Evolutionary conservation across 495 filamentous ascomycete species (phyloP).

Genomic region (Trichocladium antarcticum): DNA sequence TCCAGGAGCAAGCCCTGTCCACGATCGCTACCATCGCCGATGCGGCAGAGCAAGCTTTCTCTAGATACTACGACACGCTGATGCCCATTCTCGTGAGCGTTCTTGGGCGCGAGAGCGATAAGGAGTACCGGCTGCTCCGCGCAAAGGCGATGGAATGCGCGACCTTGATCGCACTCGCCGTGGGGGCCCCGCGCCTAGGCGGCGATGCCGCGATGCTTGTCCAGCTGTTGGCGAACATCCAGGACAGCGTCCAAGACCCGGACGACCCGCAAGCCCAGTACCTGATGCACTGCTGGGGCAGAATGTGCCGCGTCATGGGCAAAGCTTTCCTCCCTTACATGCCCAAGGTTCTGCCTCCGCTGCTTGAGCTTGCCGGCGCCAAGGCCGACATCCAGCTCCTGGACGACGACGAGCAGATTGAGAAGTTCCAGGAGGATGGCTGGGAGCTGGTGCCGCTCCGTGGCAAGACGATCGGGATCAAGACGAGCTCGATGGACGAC

Average conservation of each 20-base stretch:
- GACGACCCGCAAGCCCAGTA: slow-evolving; percentile 97
- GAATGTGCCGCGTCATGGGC: slow-evolving; percentile 92
- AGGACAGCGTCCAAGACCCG: slow-evolving; percentile 74
- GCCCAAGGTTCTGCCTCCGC: slow-evolving; percentile 84
- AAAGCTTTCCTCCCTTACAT: slow-evolving; percentile 87
- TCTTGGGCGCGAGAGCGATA: slow-evolving; percentile 74
- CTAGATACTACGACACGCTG: slow-evolving; percentile 86
- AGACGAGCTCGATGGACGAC: slow-evolving; percentile 90
- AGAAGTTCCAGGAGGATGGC: slow-evolving; percentile 87
- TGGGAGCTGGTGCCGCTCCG: slow-evolving; percentile 97
- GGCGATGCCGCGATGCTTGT: slow-evolving; percentile 76
- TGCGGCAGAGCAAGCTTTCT: slow-evolving; percentile 89
- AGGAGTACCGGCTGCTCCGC: slow-evolving; percentile 79
- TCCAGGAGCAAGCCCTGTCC: slow-evolving; percentile 95
- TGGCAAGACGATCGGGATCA: slow-evolving; percentile 96
- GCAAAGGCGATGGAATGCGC: slow-evolving; percentile 99
- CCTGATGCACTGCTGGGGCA: slow-evolving; percentile 96
- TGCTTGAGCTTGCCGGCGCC: slow-evolving; percentile 80
- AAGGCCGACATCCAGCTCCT: slow-evolving; percentile 96
- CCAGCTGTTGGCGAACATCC: slow-evolving; percentile 74
- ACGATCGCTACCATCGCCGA: slow-evolving; percentile 98
- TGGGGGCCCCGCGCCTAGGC: slow-evolving; percentile 86
- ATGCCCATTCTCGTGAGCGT: slow-evolving; percentile 94
- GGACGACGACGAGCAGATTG: slow-evolving; percentile 90
- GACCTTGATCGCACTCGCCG: slow-evolving; percentile 88